Evolutionary conservation across 371 early-diverging fungal genomes (phyloP).

Genomic region (Mucor plumbeus): DNA sequence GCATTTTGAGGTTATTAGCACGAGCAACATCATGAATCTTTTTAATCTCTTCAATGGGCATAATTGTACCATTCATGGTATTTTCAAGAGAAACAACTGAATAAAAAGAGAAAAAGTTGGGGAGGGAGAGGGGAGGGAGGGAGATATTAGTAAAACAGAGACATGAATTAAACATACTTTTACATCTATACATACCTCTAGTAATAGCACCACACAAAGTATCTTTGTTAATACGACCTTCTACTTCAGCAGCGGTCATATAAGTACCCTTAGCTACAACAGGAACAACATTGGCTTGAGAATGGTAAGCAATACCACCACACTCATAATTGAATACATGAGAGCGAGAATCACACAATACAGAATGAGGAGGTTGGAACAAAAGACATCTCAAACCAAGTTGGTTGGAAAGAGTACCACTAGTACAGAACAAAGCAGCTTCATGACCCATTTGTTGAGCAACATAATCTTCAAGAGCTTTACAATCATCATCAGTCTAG

Average conservation of each 20-base stretch:
- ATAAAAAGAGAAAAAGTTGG: not conserved
- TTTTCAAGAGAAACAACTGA: constrained; percentile 85
- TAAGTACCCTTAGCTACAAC: constrained; percentile 65
- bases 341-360: constrained; percentile 77
- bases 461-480: constrained; percentile 69
- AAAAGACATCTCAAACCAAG: constrained; percentile 80
- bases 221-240: constrained; percentile 38
- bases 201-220: constrained; percentile 71
- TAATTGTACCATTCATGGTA: constrained; percentile 82
- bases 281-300: constrained; percentile 75
- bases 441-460: constrained; percentile 80
- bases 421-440: constrained; percentile 80
- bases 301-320: constrained; percentile 83
- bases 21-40: constrained; percentile 66
- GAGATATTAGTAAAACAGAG: not conserved
- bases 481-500: constrained; percentile 32
- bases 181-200: constrained; percentile 24
- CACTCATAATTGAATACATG: constrained; percentile 85
- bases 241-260: constrained; percentile 74
- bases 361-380: constrained; percentile 77
- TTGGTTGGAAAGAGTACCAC: constrained; percentile 88
- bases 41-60: constrained; percentile 76
- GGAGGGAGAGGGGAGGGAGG: too few species aligned
- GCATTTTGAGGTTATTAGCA: constrained; percentile 63
- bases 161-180: too few species aligned